Base-by-base conservation (phyloP, 2,329 filamentous ascomycete genomes). In the Aspergillus pseudoglaucus region DNA sequence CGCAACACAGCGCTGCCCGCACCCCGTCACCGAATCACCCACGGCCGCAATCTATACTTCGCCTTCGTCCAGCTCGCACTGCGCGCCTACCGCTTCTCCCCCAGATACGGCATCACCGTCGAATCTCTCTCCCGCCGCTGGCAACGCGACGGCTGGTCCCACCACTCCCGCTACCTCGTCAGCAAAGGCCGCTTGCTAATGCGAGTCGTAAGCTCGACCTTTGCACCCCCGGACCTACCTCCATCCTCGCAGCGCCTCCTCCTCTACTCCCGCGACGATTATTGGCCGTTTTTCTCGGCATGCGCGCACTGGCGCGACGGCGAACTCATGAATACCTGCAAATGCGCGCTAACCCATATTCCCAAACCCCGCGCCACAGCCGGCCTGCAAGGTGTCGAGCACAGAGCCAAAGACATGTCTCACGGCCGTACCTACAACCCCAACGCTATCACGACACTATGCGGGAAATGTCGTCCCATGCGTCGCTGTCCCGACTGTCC, bases 241-340 rank as follows among this genome's bases (percentile, higher is more conserved):
- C 67, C 73, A 5, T 75, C 75, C 3, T 73, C 70, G 3, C 70
- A 77, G 54, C 75, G 81, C 2, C 67, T 81, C 47, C 68, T 84
- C 2, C 71, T 84, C 2, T 83, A 79, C 63, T 79, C 74, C 25
- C 73, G 77, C 48, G 76, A 80, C 45, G 80, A 83, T 56, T 83
- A 81, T 63, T 75, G 70, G 46, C 81, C 81, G 0, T 84, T 78
- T 59, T 84, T 84, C 63, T 81, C 77, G 9, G 77, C 75, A 1
- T 84, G 81, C 54, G 72, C 78, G 1, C 81, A 84, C 60, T 84
- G 81, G 81, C 72, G 75, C 15, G 77, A 83, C 51, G 81, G 81
- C 15, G 70, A 80, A 32, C 66, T 84, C 14, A 82, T 81, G 70
- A 71, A 75, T 14, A 66, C 79, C 30, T 80, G 78, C 55, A 84